phyloP scores from a whole-genome alignment of 345 rosid species.

The Citrus inodora region DNA sequence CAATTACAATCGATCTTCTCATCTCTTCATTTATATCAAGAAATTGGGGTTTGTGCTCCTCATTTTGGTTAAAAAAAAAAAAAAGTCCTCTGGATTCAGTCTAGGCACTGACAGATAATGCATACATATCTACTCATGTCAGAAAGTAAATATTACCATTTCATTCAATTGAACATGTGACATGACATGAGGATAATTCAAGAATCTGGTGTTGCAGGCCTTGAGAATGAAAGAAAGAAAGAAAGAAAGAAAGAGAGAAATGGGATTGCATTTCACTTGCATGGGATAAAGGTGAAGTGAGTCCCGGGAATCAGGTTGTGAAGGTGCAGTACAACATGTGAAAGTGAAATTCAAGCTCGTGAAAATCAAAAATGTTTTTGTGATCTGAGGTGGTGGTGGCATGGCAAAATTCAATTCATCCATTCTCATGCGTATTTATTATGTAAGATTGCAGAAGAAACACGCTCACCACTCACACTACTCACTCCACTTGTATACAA shows the following conservation, averaged over 20 bases:
- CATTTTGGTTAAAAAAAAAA: no score
- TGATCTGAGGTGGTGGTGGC: slow-evolving; percentile 20
- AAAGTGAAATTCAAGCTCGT: slow-evolving; percentile 30
- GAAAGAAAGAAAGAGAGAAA: neutral
- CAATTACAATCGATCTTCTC: neutral
- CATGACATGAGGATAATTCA: neutral
- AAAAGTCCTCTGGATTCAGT: no score
- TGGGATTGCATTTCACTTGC: neutral
- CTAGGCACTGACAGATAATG: no score
- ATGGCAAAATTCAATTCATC: slow-evolving; percentile 7
- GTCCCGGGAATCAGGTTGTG: slow-evolving; percentile 38
- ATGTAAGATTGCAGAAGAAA: neutral
- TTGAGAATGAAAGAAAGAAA: neutral
- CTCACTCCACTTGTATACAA: neutral
- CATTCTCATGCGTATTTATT: neutral
- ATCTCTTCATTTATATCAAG: neutral
- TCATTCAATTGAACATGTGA: slow-evolving; percentile 1
- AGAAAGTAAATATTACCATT: neutral
- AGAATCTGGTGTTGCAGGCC: slow-evolving; percentile 3
- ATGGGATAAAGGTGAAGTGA: slow-evolving; percentile 37
- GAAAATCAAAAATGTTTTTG: slow-evolving; percentile 31
- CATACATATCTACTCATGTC: neutral
- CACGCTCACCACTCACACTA: no score
- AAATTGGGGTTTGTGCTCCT: neutral
- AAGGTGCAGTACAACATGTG: slow-evolving; percentile 32